These are phyloP conservation scores for Saccharomyces hybrid DNA, from an alignment of 1,139 yeast genomes.

Conservation along the genomic window DNA sequence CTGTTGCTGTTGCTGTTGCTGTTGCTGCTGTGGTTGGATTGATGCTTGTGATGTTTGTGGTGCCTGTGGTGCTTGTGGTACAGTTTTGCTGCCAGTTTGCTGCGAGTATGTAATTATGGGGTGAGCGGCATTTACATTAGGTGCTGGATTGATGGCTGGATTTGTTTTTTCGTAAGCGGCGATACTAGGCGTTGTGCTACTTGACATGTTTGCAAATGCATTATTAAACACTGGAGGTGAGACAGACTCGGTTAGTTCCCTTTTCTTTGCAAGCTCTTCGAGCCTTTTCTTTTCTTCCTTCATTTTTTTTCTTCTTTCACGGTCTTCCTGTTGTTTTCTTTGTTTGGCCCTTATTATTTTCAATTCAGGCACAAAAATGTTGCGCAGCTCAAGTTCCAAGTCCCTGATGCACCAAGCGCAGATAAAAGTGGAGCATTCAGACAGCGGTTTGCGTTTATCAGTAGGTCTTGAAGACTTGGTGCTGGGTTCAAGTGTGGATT, in stretches of 20 bases:
- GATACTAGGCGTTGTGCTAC: not conserved
- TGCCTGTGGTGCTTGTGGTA: not conserved
- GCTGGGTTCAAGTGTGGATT: conserved; percentile 7
- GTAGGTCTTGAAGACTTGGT: conserved; percentile 19
- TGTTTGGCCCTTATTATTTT: conserved; percentile 19
- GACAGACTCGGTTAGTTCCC: conserved; percentile 1
- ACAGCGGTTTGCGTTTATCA: conserved; percentile 19
- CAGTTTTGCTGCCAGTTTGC: not conserved
- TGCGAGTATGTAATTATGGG: not conserved
- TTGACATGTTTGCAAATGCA: not conserved
- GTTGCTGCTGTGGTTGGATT: not conserved
- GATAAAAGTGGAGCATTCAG: conserved; percentile 20
- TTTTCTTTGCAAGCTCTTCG: conserved; percentile 1
- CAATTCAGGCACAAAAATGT: conserved; percentile 22
- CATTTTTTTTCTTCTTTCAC: conserved; percentile 21
- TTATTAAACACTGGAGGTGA: not conserved
- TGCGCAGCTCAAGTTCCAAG: conserved; percentile 21
- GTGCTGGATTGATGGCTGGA: not conserved
- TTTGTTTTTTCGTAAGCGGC: not conserved
- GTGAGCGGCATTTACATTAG: not conserved
- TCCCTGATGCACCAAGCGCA: conserved; percentile 24
- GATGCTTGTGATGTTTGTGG: not conserved
- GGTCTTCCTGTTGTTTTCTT: conserved; percentile 24
- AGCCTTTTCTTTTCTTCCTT: conserved; percentile 18
- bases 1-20: not conserved